Conservation (phyloP, 108 stramenopile genomes). For the Nitzschia sp. region DNA sequence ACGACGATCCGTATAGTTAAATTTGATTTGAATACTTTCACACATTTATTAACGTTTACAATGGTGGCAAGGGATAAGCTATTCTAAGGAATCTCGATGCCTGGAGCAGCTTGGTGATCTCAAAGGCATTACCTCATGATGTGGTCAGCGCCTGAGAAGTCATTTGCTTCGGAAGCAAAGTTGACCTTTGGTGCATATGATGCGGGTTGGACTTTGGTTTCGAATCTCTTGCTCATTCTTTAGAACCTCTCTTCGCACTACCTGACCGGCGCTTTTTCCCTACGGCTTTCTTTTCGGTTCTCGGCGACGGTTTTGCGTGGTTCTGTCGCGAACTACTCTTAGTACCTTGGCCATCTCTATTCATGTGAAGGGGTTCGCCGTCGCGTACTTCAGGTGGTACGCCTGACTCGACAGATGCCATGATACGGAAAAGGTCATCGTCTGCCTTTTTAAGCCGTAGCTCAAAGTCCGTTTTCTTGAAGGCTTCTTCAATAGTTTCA, state of each 20-base stretch:
- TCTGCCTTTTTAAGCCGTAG: conserved; percentile 43
- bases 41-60: neutral
- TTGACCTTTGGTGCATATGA: too few relatives aligned
- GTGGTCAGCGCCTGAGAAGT: too few relatives aligned
- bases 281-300: conserved; percentile 1
- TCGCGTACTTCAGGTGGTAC: conserved; percentile 9
- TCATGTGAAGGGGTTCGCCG: conserved; percentile 24
- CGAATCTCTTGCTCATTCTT: neutral
- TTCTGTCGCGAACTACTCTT: neutral
- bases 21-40: neutral
- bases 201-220: too few relatives aligned
- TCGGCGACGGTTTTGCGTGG: conserved; percentile 9
- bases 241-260: neutral
- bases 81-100: too few relatives aligned
- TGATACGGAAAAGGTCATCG: conserved; percentile 36
- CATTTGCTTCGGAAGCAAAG: too few relatives aligned
- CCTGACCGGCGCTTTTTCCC: neutral
- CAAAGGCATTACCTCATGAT: too few relatives aligned
- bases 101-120: too few relatives aligned
- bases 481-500: conserved; percentile 49
- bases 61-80: too few relatives aligned
- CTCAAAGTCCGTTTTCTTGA: conserved; percentile 52
- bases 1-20: conserved; percentile 18
- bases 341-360: neutral
- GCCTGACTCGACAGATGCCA: conserved; percentile 36